These are phyloP conservation scores for Jaltomata sinuosa DNA, from an alignment of 257 asterid genomes.

Conservation along the genomic window DNA sequence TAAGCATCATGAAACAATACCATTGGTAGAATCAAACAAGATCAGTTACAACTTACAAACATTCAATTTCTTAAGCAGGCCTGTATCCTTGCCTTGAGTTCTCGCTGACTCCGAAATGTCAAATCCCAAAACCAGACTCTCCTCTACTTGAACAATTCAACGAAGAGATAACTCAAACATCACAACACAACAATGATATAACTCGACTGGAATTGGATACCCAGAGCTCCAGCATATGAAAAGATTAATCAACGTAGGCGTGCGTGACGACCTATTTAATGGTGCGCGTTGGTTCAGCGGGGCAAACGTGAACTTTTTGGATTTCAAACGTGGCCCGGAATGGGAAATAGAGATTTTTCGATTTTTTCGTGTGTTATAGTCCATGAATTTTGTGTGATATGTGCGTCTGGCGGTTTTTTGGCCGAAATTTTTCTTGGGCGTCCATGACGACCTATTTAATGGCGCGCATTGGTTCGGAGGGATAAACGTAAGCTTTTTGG, in stretches of 20 bases:
- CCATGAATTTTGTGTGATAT: too few relatives aligned
- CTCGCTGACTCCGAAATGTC: background rate
- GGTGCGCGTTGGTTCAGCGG: too few relatives aligned
- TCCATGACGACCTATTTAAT: too few relatives aligned
- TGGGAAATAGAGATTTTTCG: too few relatives aligned
- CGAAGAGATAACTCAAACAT: background rate
- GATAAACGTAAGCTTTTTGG: too few relatives aligned
- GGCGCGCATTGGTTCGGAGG: too few relatives aligned
- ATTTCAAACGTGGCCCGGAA: too few relatives aligned
- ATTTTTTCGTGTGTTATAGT: too few relatives aligned
- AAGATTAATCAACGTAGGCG: background rate
- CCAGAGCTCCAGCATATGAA: background rate
- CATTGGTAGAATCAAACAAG: background rate
- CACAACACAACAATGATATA: background rate
- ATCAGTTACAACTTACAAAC: background rate
- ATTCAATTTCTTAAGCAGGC: background rate
- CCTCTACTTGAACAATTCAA: background rate
- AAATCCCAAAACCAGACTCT: background rate
- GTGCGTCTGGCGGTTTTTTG: too few relatives aligned
- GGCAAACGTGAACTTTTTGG: too few relatives aligned
- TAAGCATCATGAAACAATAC: background rate
- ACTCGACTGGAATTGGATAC: background rate
- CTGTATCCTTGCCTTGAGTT: background rate
- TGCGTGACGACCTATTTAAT: too few relatives aligned
- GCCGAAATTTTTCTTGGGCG: too few relatives aligned